These are phyloP conservation scores for Monosporozyma yasuniensis DNA, from an alignment of 805 yeast species.

Conservation along the genomic window DNA sequence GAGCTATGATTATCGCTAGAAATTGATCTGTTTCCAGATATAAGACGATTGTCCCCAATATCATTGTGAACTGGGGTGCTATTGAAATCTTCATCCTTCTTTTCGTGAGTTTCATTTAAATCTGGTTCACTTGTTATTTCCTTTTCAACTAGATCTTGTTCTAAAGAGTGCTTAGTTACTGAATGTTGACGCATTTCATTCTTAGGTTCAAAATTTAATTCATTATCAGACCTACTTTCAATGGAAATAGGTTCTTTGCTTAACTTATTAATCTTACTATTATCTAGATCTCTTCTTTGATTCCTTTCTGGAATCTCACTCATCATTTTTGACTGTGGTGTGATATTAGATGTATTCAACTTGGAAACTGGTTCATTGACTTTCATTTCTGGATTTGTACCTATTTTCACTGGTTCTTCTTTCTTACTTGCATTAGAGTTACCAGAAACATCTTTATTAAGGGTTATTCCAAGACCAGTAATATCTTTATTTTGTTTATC, in stretches of 20 bases:
- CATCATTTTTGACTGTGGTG: background rate
- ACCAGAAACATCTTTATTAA: background rate
- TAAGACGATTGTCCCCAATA: background rate
- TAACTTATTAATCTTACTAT: background rate
- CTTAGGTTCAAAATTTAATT: background rate
- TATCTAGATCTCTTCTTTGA: background rate
- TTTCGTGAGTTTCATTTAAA: background rate
- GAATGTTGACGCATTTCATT: background rate
- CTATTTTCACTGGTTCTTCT: background rate
- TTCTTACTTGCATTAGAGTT: background rate
- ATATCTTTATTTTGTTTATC: background rate
- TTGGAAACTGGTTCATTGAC: background rate
- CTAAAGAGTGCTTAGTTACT: background rate
- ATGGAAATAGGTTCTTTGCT: background rate
- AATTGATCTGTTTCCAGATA: background rate
- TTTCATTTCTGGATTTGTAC: background rate
- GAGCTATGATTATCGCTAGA: background rate
- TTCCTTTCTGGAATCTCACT: background rate
- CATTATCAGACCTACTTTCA: background rate
- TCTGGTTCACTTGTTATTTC: background rate
- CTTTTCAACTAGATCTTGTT: background rate
- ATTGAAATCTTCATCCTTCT: background rate
- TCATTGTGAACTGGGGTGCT: background rate
- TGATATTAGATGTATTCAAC: background rate
- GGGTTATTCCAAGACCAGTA: constrained; percentile 3